Percentiles rank a stretch among this genome's conserved stretches.
Conservation (phyloP, 176 grass and related monocot species). For the Aegilops bicornis region DNA sequence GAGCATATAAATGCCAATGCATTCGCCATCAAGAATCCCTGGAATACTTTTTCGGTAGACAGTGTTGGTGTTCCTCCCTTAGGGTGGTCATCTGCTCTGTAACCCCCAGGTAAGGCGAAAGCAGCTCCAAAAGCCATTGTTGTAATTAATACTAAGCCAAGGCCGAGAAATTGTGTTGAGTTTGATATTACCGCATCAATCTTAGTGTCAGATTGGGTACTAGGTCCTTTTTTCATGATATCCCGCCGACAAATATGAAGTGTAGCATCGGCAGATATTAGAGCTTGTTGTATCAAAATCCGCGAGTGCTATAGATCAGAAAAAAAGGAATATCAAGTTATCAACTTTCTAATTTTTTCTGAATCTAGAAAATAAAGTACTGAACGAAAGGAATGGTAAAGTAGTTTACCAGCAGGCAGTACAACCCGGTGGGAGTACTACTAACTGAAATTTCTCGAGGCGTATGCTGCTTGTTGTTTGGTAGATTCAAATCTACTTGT, state of each 20-base stretch:
- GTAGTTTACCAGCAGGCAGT: slow-evolving; percentile 14
- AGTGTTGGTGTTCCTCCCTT: slow-evolving; percentile 25
- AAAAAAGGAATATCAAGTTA: background rate
- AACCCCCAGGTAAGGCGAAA: slow-evolving; percentile 20
- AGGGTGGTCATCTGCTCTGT: slow-evolving; percentile 6
- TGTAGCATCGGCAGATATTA: slow-evolving; percentile 8
- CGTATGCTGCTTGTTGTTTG: background rate
- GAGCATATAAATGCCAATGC: slow-evolving; percentile 30
- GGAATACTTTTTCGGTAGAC: background rate
- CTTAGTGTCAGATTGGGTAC: background rate
- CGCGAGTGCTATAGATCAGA: background rate
- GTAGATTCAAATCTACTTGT: slow-evolving; percentile 19
- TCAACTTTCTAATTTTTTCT: background rate
- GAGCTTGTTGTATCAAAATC: slow-evolving; percentile 31
- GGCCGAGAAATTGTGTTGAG: slow-evolving; percentile 9
- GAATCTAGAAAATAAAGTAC: background rate
- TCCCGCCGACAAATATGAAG: background rate
- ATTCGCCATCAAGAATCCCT: slow-evolving; percentile 31
- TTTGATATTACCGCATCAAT: background rate
- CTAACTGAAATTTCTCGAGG: background rate
- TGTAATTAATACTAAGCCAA: slow-evolving; percentile 28
- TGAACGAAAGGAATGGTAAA: background rate
- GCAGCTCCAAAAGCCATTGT: slow-evolving; percentile 35
- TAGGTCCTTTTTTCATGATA: background rate
- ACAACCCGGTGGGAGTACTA: slow-evolving; percentile 11